phyloP scores from a whole-genome alignment of 2,329 filamentous ascomycete species.

The Scedosporium aurantiacum region DNA sequence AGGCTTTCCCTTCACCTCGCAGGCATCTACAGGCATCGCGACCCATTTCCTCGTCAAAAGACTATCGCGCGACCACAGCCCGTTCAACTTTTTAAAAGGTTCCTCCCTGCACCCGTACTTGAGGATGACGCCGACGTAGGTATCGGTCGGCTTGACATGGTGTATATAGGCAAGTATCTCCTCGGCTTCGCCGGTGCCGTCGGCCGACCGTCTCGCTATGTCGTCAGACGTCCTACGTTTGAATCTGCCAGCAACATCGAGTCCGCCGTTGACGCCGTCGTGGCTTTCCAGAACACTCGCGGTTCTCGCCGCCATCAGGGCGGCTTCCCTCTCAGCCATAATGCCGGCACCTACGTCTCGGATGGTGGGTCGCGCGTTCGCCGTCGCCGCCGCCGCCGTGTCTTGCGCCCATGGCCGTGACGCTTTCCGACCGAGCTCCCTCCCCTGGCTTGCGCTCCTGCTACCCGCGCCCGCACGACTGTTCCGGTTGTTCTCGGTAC shows the following conservation, averaged over 20 bases:
- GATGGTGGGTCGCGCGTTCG: constrained; percentile 12
- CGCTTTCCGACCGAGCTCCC: not conserved
- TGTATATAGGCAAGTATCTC: constrained; percentile 87
- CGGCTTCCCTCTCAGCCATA: constrained; percentile 39
- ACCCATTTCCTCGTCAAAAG: constrained; percentile 76
- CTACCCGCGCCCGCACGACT: constrained; percentile 2
- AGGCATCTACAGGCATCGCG: constrained; percentile 80
- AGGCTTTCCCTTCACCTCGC: constrained; percentile 66
- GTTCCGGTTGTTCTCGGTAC: not conserved
- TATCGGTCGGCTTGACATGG: constrained; percentile 71
- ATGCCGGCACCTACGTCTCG: constrained; percentile 44
- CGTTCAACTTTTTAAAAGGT: constrained; percentile 74
- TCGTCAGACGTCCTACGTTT: constrained; percentile 64
- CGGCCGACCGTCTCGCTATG: constrained; percentile 14
- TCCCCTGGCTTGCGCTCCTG: not conserved
- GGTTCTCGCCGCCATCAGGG: constrained; percentile 43
- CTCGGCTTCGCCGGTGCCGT: constrained; percentile 46
- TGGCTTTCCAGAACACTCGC: constrained; percentile 51
- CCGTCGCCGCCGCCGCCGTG: constrained; percentile 25
- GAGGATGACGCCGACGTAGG: constrained; percentile 81
- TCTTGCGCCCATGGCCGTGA: constrained; percentile 7
- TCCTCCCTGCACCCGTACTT: constrained; percentile 81
- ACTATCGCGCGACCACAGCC: constrained; percentile 88
- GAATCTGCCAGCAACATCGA: constrained; percentile 43
- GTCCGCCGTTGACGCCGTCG: constrained; percentile 45